Conservation (phyloP, 768 basidiomycete genomes). For the Kwoniella sp. region DNA sequence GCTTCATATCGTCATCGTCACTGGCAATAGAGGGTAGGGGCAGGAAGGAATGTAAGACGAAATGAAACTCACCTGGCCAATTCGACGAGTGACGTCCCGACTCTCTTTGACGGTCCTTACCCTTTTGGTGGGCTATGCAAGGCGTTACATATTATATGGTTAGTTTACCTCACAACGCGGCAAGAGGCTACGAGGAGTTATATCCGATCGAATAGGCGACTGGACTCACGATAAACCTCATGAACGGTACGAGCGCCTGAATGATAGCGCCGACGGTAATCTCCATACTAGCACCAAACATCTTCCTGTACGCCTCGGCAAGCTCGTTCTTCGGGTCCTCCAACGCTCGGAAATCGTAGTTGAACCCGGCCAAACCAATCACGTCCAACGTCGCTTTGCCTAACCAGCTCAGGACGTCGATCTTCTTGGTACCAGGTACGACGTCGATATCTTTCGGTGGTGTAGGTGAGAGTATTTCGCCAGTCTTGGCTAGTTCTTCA, state of each 20-base stretch:
- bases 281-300: constrained; percentile 36
- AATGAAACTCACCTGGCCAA: constrained; percentile 62
- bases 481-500: not conserved
- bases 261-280: constrained; percentile 28
- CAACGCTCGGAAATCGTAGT: constrained; percentile 78
- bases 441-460: constrained; percentile 27
- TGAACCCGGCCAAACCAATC: constrained; percentile 76
- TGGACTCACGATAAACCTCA: constrained; percentile 34
- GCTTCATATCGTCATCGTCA: too few species aligned
- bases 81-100: constrained; percentile 60
- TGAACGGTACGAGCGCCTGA: constrained; percentile 57
- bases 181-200: too few species aligned
- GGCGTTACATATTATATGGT: too few species aligned
- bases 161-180: too few species aligned
- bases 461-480: constrained; percentile 18
- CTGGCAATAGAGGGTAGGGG: not conserved
- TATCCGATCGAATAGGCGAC: too few species aligned
- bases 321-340: constrained; percentile 83
- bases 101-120: constrained; percentile 59
- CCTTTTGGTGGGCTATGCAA: constrained; percentile 61
- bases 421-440: constrained; percentile 33
- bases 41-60: constrained; percentile 59
- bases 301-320: constrained; percentile 65
- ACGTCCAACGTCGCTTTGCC: constrained; percentile 72
- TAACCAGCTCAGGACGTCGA: constrained; percentile 67